Evolutionary conservation across 2,329 filamentous ascomycete genomes (phyloP), one percentile per base, ranked within the genome.

Genomic region (Pezicula rhizophila): DNA sequence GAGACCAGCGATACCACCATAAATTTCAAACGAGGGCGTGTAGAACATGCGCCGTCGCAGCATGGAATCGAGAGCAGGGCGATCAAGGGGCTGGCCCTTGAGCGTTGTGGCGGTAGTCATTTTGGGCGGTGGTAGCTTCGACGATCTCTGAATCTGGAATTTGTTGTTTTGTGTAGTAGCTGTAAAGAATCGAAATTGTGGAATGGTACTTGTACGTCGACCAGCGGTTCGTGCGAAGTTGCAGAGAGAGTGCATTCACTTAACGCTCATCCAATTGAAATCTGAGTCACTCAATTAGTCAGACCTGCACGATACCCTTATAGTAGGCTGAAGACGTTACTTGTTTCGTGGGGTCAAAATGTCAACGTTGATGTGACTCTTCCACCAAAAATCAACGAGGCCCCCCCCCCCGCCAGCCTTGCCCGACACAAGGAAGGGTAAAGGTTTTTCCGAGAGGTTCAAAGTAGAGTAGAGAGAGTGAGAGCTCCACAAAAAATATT

Each of bases 21-120:
- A 97, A 63, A 95, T 92, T 70, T 97, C 93, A 70, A 96, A 97
- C 48, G 90, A 85, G 47, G 91, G 91, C 55, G 91, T 96, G 72
- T 93, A 95, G 77, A 97, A 97, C 72, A 92, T 77, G 68, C 90
- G 87, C 57, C 91, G 86, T 58, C 87, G 84, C 61, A 97, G 83
- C 64, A 97, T 80, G 53, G 84, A 86, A 66, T 97, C 93, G 64
- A 97, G 81, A 49, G 80, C 75, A 51, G 78, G 73, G 64, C 89
- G 84, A 70, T 97, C 90, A 61, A 99, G 85, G 70, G 88, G 83
- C 76, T 96, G 84, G 62, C 92, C 93, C 71, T 87, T 91, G 66
- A 89, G 82, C 52, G 90, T 95, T 57, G 87, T 93, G 51, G 77
- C 77, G 47, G 78, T 70, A 77, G 81, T 42, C 11, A 25, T 82